Conservation (phyloP, 257 asterid species). For the Solanum ossicruentum region DNA sequence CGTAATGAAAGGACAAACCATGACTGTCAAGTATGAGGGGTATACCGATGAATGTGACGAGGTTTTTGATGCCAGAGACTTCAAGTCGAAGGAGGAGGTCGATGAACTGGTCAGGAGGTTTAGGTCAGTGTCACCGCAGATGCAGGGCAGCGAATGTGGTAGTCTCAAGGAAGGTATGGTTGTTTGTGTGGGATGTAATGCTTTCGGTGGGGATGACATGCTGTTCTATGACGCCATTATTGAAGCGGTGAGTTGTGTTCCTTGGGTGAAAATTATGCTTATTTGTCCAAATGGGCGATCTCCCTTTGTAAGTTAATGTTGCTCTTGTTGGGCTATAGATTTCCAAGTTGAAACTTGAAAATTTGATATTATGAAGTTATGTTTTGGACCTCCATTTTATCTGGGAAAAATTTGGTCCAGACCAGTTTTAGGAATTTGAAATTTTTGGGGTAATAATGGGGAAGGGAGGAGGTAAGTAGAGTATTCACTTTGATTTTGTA, state of each 20-base stretch:
- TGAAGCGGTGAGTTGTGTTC: slow-evolving; percentile 23
- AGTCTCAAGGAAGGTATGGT: slow-evolving; percentile 11
- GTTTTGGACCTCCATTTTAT: background rate
- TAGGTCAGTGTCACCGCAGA: slow-evolving; percentile 28
- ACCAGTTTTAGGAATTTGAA: too few species aligned
- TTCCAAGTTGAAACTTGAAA: background rate
- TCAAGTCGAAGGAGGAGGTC: slow-evolving; percentile 11
- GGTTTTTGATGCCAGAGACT: slow-evolving; percentile 1
- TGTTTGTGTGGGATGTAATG: slow-evolving; percentile 34
- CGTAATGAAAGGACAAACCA: background rate
- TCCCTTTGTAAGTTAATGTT: background rate
- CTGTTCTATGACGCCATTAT: slow-evolving; percentile 42
- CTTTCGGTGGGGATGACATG: slow-evolving; percentile 17
- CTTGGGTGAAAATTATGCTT: background rate
- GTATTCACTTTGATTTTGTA: background rate
- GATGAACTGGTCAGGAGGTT: slow-evolving; percentile 22
- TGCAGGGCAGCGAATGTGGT: slow-evolving; percentile 23
- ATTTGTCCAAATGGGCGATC: background rate
- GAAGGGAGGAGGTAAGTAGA: background rate
- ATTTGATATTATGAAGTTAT: background rate
- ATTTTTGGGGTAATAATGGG: background rate
- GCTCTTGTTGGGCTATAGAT: background rate
- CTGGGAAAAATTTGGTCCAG: background rate
- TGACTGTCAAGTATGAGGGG: slow-evolving; percentile 17
- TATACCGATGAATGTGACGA: background rate